A percentile compares a stretch with the other conserved stretches of the same genome.
Conservation (phyloP, 2,329 filamentous ascomycete genomes). For the Monosporascus sp. region DNA sequence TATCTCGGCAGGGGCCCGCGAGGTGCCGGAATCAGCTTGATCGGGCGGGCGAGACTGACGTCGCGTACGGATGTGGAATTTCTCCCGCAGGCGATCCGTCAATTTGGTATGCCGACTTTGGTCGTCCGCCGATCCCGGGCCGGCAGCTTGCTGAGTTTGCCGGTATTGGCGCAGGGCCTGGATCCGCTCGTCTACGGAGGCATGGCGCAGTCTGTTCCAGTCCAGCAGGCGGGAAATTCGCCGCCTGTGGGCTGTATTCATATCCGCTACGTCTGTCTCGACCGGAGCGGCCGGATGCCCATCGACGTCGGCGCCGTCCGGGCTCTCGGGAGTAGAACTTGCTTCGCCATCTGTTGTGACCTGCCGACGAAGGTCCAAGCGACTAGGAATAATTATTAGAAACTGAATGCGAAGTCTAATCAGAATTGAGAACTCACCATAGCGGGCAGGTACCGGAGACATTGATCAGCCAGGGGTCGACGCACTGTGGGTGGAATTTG, state of each 20-base stretch:
- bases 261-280: conserved; percentile 28
- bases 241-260: conserved; percentile 30
- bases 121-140: conserved; percentile 29
- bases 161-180: conserved; percentile 48
- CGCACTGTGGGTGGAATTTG: conserved; percentile 61
- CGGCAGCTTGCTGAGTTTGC: conserved; percentile 30
- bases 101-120: conserved; percentile 37
- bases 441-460: conserved; percentile 65
- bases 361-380: conserved; percentile 47
- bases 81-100: conserved; percentile 45
- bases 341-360: conserved; percentile 14
- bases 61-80: conserved; percentile 46
- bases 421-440: conserved; percentile 46
- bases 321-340: conserved; percentile 1
- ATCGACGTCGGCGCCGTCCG: conserved; percentile 1
- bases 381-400: conserved; percentile 30
- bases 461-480: conserved; percentile 66
- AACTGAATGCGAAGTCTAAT: background rate
- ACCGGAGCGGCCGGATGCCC: conserved; percentile 7
- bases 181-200: conserved; percentile 58
- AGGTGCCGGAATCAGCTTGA: background rate
- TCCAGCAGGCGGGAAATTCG: conserved; percentile 51
- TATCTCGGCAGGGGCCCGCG: too few species aligned
- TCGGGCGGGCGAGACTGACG: conserved; percentile 26
- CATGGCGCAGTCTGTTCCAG: conserved; percentile 50